These are phyloP conservation scores for Narthecium ossifragum DNA, from an alignment of 106 monocot species.

Conservation along the genomic window DNA sequence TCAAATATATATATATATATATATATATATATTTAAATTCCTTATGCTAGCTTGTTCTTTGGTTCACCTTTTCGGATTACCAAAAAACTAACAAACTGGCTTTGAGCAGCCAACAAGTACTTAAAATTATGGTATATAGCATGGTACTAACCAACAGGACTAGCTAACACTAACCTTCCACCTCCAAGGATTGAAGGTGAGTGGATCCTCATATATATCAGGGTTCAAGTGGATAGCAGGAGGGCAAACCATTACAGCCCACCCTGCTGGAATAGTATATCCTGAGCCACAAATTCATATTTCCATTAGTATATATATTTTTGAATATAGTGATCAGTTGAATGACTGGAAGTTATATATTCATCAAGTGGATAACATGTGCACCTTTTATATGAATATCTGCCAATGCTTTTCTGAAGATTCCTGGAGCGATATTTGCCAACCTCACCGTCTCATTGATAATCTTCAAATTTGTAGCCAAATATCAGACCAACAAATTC, in stretches of 20 bases:
- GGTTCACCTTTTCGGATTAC: too few species aligned
- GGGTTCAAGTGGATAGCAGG: conserved; percentile 1
- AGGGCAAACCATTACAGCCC: conserved; percentile 8
- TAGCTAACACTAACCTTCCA: neutral
- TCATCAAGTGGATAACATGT: neutral
- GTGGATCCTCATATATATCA: conserved; percentile 4
- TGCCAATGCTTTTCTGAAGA: conserved; percentile 1
- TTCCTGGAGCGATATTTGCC: conserved; percentile 5
- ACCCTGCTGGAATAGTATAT: conserved; percentile 9
- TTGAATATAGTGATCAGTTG: too few species aligned
- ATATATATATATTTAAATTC: too few species aligned
- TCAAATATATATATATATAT: too few species aligned
- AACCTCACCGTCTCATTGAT: conserved; percentile 5
- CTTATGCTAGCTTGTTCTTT: too few species aligned
- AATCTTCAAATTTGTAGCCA: conserved; percentile 1
- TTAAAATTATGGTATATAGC: too few species aligned
- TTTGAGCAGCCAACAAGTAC: too few species aligned
- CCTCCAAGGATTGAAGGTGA: neutral
- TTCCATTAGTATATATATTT: too few species aligned
- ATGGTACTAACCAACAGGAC: neutral
- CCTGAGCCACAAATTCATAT: too few species aligned
- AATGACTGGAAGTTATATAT: too few species aligned
- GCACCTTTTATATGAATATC: conserved; percentile 3
- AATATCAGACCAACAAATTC: too few species aligned
- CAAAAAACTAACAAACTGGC: too few species aligned